Base-by-base conservation (phyloP, 495 filamentous ascomycete genomes). In the Jackrogersella minutella region DNA sequence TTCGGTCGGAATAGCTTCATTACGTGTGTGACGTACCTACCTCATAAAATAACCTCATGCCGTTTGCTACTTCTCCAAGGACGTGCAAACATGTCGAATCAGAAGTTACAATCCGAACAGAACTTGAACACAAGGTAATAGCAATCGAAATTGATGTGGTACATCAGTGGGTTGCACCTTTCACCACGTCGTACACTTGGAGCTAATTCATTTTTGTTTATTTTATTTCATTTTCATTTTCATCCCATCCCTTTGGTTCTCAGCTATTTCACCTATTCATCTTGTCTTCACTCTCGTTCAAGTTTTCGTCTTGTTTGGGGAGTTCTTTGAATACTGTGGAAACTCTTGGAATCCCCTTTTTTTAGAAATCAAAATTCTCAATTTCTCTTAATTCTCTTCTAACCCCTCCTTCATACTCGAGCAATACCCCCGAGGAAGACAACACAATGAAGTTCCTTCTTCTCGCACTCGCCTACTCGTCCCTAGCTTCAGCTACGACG, bases 401-500 rank as follows among this genome's bases (percentile, higher is more conserved):
- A n/a, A n/a, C n/a, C n/a, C n/a, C n/a, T n/a, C n/a, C 3, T 24
- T 33, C 34, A 14, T 3, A 37, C 22, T 19, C 8, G 9, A 13
- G 26, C 2, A 5, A 14, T 17, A 16, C 1, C 16, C 10, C 33
- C 8, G 13, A 16, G 6, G 10, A 24, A 28, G 24, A 49, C n/a
- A 19, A 5, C 47, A 64, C 10, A 14, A 69, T 69, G 66, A 9
- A 30, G 28, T 19, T n/a, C 28, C 40, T 56, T 1, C 1, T 47
- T 5, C n/a, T 58, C 36, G 6, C 47, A 13, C 36, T 66, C 39
- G 30, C 51, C 5, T 66, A 24, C 66, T 61, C 62, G 31, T 39
- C 56, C 9, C n/a, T 57, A 7, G 58, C 43, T 1, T 68, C 64
- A 5, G 68, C 68, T 16, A 71, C 65, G 0, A 54, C 69, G 1